These are phyloP conservation scores for Talaromyces sp. DNA, from an alignment of 2,329 filamentous ascomycete species.

Conservation along the genomic window DNA sequence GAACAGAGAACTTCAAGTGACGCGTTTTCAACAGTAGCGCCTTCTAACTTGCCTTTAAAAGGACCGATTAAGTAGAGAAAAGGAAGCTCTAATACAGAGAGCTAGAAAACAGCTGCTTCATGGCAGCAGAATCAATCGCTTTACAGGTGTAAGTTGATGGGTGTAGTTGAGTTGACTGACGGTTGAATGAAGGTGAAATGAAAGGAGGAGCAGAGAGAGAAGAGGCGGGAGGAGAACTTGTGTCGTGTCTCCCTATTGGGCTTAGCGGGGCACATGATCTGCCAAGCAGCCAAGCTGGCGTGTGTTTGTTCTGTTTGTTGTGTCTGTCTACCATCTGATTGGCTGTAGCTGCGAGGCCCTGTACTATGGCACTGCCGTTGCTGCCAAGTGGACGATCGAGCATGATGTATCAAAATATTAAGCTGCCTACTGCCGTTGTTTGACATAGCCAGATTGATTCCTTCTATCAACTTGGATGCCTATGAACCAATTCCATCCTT, in stretches of 20 bases:
- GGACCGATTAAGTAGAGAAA: constrained; percentile 22
- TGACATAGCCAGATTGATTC: neutral
- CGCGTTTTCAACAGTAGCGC: constrained; percentile 7
- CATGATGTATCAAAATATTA: neutral
- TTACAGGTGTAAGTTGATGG: constrained; percentile 33
- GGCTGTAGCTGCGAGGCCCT: constrained; percentile 22
- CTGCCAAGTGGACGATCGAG: constrained; percentile 31
- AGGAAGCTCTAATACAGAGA: constrained; percentile 35
- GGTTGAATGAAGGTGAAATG: constrained; percentile 7
- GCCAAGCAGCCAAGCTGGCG: neutral
- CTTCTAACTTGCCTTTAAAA: constrained; percentile 28
- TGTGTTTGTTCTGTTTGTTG: constrained; percentile 23
- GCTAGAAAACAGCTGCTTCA: constrained; percentile 30
- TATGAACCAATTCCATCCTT: constrained; percentile 3
- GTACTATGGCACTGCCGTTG: constrained; percentile 8
- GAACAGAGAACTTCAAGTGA: neutral
- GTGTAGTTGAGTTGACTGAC: constrained; percentile 20
- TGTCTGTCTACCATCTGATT: constrained; percentile 13
- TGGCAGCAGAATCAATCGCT: constrained; percentile 38
- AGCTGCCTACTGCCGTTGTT: neutral
- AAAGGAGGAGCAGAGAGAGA: constrained; percentile 15
- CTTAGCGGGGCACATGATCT: constrained; percentile 22
- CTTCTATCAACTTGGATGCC: neutral
- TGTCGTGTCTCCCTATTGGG: constrained; percentile 19
- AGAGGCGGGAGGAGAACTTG: constrained; percentile 10